These are phyloP conservation scores for Erigeron canadensis DNA, from an alignment of 129 eudicot species.

Conservation along the genomic window DNA sequence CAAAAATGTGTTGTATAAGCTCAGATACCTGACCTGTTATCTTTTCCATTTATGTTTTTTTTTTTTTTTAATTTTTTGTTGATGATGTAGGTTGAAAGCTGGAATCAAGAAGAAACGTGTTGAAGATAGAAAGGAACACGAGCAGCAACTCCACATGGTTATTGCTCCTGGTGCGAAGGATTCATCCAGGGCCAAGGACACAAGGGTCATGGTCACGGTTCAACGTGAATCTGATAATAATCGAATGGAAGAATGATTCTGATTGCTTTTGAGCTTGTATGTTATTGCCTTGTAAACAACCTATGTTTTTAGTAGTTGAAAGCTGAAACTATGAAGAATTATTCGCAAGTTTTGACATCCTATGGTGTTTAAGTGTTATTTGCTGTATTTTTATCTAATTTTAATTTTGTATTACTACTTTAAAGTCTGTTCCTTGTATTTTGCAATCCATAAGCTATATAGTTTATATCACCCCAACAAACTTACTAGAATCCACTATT, in stretches of 20 bases:
- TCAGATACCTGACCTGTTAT: background rate
- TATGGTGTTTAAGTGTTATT: background rate
- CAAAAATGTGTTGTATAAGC: background rate
- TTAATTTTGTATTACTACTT: background rate
- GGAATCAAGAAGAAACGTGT: conserved; percentile 37
- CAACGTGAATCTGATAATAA: conserved; percentile 39
- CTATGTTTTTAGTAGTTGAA: conserved; percentile 4
- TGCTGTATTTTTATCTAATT: background rate
- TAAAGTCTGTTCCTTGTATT: background rate
- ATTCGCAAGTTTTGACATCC: conserved; percentile 7
- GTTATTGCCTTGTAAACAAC: conserved; percentile 13
- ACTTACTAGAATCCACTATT: no score
- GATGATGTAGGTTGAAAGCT: conserved; percentile 43
- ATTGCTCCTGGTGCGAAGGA: conserved; percentile 56
- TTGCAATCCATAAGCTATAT: background rate
- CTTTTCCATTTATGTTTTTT: background rate
- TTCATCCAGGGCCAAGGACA: conserved; percentile 38
- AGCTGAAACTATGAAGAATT: conserved; percentile 8
- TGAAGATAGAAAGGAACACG: conserved; percentile 52
- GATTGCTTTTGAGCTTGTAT: background rate
- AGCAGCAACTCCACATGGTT: conserved; percentile 57
- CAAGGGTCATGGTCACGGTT: conserved; percentile 46
- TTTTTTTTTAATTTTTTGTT: background rate
- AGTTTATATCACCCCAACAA: no score
- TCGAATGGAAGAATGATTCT: conserved; percentile 62